These are phyloP conservation scores for Leishmania gerbilli DNA, from an alignment of 208 protist genomes.

Conservation along the genomic window DNA sequence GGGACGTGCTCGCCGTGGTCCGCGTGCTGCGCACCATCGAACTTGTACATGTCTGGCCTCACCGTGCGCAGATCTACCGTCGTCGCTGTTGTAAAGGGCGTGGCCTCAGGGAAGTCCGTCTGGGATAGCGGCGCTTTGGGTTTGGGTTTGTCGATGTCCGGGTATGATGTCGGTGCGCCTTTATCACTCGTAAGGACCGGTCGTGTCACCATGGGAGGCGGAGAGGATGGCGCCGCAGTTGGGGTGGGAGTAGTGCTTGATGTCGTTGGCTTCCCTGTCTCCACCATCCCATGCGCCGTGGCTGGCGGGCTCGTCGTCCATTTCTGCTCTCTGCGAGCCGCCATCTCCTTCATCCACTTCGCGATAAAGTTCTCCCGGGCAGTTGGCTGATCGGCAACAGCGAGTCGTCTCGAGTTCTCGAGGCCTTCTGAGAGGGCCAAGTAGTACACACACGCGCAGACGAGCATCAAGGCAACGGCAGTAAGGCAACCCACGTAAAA, in stretches of 20 bases:
- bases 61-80: not conserved
- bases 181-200: not conserved
- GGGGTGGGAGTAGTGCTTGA: not conserved
- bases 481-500: not conserved
- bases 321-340: not conserved
- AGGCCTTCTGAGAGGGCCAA: not conserved
- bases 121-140: not conserved
- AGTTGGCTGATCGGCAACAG: not conserved
- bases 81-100: not conserved
- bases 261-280: not conserved
- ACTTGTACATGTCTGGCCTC: not conserved
- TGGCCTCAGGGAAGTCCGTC: not conserved
- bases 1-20: constrained; percentile 24
- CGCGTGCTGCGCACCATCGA: no score
- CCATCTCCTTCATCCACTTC: not conserved
- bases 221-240: not conserved
- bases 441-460: not conserved
- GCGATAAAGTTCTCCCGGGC: not conserved
- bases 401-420: not conserved
- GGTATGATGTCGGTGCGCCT: not conserved
- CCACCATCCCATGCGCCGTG: not conserved
- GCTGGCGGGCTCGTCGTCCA: not conserved
- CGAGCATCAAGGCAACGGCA: not conserved
- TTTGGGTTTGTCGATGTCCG: not conserved
- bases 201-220: not conserved